Conservation (phyloP, 805 yeast species). For the Candida montana region DNA sequence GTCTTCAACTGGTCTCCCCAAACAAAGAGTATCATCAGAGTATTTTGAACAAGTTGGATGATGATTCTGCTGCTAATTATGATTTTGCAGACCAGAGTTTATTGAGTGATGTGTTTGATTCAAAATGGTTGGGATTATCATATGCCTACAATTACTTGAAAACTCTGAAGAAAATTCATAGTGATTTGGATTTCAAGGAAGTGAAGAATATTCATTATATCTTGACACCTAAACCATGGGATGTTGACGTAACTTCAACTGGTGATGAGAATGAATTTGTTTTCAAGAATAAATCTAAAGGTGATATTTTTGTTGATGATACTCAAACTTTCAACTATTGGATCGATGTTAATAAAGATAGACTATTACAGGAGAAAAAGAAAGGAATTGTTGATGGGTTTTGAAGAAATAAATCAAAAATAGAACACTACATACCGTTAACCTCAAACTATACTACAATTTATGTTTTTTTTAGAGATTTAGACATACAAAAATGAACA, state of each 20-base stretch:
- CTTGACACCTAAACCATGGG: constrained; percentile 59
- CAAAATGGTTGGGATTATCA: constrained; percentile 46
- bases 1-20: constrained; percentile 48
- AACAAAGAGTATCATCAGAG: constrained; percentile 29
- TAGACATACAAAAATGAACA: too few species aligned
- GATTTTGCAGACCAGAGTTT: constrained; percentile 57
- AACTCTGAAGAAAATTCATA: constrained; percentile 41
- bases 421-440: too few species aligned
- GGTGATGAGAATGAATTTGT: constrained; percentile 13
- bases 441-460: too few species aligned
- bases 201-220: constrained; percentile 57
- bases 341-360: constrained; percentile 41
- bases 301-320: constrained; percentile 28
- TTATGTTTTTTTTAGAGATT: too few species aligned
- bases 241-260: constrained; percentile 14
- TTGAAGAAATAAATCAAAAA: constrained; percentile 1
- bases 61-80: constrained; percentile 33
- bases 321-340: constrained; percentile 46
- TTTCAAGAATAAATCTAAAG: constrained; percentile 16
- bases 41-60: constrained; percentile 36
- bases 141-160: constrained; percentile 53
- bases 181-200: constrained; percentile 40
- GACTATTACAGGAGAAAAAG: constrained; percentile 19
- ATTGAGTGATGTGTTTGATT: constrained; percentile 47
- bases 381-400: constrained; percentile 14